Evolutionary conservation across 169 alveolate genomes (phyloP), one percentile per base, ranked within the genome.

Genomic region (Cryptosporidium tyzzeri): DNA sequence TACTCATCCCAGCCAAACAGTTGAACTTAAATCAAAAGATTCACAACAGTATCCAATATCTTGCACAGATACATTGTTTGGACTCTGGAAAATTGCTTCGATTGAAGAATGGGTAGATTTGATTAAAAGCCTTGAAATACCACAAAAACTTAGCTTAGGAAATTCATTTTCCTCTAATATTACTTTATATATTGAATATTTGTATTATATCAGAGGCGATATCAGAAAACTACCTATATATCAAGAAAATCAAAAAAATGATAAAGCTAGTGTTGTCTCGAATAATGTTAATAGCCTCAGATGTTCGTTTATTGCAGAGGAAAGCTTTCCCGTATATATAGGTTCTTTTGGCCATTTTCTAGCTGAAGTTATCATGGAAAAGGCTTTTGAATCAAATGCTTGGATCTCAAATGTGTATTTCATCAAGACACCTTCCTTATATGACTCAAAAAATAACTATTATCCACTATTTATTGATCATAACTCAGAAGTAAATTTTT

Each of bases 101-200:
- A 62, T 80, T 80, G 80, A 80, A 61, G 89, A 80, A 21, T 80
- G 89, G 89, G 8, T n/a, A 8, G 70, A 62, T 23, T 14, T 80
- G 31, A 37, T 80, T n/a, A 51, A 37, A 31, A 26, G 39, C 29
- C 1, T 59, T 2, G 53, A 16, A 45, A 16, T 12, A 39, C 29
- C 71, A 59, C 65, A 80, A 12, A 80, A 39, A 33, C 37, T 33
- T 53, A 16, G 18, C 18, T 53, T 51, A 3, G 35, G 31, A 39
- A 55, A 73, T 73, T 53, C 33, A 29, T 16, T 73, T n/a, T 37
- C 26, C 16, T 58, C 37, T 10, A 41, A 59, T 4, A 18, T 21
- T 37, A 29, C 23, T 12, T 62, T 73, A 35, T 16, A 48, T 59
- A 53, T 73, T 18, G 86, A 73, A 29, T 53, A 23, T 31, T 50